These are phyloP conservation scores for Cladobotryum protrusum DNA, from an alignment of 2,329 filamentous ascomycete genomes.

Conservation along the genomic window DNA sequence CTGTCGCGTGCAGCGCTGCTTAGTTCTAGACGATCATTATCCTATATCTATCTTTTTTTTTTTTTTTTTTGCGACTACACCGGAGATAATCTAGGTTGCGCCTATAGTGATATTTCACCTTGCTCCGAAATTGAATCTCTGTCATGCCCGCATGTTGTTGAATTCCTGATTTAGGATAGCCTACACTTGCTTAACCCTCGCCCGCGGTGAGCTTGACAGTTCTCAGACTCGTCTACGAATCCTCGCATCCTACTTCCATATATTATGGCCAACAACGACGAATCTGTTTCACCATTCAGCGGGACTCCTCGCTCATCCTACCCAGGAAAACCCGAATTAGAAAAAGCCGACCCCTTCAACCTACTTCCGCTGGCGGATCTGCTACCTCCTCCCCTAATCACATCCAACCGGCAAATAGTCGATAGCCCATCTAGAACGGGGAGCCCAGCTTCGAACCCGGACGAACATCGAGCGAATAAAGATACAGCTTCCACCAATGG, in stretches of 20 bases:
- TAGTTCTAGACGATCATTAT: too few relatives aligned
- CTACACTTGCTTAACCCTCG: too few relatives aligned
- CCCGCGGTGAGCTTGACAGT: too few relatives aligned
- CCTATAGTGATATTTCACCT: too few relatives aligned
- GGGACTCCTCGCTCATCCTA: constrained; percentile 12
- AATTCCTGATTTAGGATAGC: too few relatives aligned
- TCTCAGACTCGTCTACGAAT: too few relatives aligned
- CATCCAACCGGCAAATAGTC: background rate
- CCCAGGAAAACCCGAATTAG: constrained; percentile 5
- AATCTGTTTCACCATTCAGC: constrained; percentile 16
- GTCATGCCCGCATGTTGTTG: too few relatives aligned
- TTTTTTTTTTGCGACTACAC: too few relatives aligned
- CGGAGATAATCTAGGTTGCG: too few relatives aligned
- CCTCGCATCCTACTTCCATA: background rate
- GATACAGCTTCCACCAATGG: background rate
- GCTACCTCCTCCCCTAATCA: constrained; percentile 6
- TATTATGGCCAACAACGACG: constrained; percentile 12
- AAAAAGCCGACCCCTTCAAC: constrained; percentile 6
- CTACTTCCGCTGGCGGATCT: constrained; percentile 4
- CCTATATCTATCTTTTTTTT: too few relatives aligned
- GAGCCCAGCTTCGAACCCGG: constrained; percentile 7
- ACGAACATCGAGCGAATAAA: constrained; percentile 3
- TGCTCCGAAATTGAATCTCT: too few relatives aligned
- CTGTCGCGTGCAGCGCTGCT: too few relatives aligned
- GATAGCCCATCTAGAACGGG: background rate